These are phyloP conservation scores for Orbilia quercus DNA, from an alignment of 2,329 filamentous ascomycete genomes.

Conservation along the genomic window DNA sequence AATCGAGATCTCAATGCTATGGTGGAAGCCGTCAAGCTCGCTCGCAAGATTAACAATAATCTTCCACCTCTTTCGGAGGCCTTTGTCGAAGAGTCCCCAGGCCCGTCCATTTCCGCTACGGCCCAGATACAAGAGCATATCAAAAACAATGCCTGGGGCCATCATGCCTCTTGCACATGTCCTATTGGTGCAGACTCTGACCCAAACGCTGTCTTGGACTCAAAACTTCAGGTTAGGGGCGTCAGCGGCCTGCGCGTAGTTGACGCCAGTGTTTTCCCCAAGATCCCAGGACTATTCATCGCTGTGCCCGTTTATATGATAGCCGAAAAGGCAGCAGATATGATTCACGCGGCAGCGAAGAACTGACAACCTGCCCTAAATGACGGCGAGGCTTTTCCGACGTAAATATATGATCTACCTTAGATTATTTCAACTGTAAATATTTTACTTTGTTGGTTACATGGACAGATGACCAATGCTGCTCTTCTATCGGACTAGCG, in stretches of 20 bases:
- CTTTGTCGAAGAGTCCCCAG: slow-evolving; percentile 39
- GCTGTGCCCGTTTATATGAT: slow-evolving; percentile 69
- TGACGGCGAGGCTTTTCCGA: too few species aligned
- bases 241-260: slow-evolving; percentile 71
- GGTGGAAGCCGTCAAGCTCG: slow-evolving; percentile 69
- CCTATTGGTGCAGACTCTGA: slow-evolving; percentile 70
- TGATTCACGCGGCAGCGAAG: slow-evolving; percentile 63
- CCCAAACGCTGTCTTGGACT: slow-evolving; percentile 69
- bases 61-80: slow-evolving; percentile 1
- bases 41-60: slow-evolving; percentile 64
- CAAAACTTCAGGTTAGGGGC: slow-evolving; percentile 70
- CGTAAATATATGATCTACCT: too few species aligned
- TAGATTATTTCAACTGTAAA: too few species aligned
- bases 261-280: slow-evolving; percentile 71
- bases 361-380: background rate
- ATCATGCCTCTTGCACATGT: slow-evolving; percentile 70
- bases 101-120: background rate
- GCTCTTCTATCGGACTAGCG: too few species aligned
- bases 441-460: too few species aligned
- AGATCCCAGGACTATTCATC: slow-evolving; percentile 66
- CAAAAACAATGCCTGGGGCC: slow-evolving; percentile 68
- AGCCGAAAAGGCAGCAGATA: slow-evolving; percentile 72
- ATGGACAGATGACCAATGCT: too few species aligned
- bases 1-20: slow-evolving; percentile 68
- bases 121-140: slow-evolving; percentile 63